Evolutionary conservation across 805 yeast genomes (phyloP).

Genomic region (Candida parachauliodes): DNA sequence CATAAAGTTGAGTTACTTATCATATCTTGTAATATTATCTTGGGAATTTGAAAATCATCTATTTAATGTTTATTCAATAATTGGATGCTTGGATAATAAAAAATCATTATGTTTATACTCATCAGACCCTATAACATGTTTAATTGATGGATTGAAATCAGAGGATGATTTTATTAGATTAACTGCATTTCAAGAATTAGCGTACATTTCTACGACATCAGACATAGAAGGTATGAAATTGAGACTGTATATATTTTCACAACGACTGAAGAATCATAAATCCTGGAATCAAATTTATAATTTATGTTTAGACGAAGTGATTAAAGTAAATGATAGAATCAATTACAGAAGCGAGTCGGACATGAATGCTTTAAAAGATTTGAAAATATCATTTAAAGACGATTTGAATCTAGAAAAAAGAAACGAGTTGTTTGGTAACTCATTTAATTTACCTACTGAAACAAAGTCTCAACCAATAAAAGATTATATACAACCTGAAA

Average conservation of each 20-base stretch:
- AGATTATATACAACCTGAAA: constrained; percentile 2
- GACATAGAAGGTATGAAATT: constrained; percentile 39
- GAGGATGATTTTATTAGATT: constrained; percentile 35
- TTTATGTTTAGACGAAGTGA: constrained; percentile 56
- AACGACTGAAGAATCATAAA: constrained; percentile 41
- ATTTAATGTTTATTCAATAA: constrained; percentile 61
- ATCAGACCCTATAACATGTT: constrained; percentile 58
- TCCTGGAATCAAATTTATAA: constrained; percentile 59
- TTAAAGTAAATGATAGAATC: constrained; percentile 43
- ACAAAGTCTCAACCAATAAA: background rate
- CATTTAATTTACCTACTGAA: constrained; percentile 11
- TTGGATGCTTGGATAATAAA: constrained; percentile 69
- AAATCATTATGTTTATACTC: constrained; percentile 58
- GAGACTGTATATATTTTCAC: constrained; percentile 53
- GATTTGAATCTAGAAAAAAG: constrained; percentile 11
- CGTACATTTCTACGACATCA: constrained; percentile 53
- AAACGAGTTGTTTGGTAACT: constrained; percentile 36
- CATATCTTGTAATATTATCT: constrained; percentile 31
- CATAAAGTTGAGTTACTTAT: constrained; percentile 25
- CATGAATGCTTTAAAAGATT: constrained; percentile 22
- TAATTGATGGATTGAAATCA: constrained; percentile 55
- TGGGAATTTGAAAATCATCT: constrained; percentile 59
- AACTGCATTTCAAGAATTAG: constrained; percentile 75
- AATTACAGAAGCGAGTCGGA: constrained; percentile 31
- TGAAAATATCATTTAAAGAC: constrained; percentile 17